These are phyloP conservation scores for Plantago lanceolata DNA, from an alignment of 305 asterid species.

Conservation along the genomic window DNA sequence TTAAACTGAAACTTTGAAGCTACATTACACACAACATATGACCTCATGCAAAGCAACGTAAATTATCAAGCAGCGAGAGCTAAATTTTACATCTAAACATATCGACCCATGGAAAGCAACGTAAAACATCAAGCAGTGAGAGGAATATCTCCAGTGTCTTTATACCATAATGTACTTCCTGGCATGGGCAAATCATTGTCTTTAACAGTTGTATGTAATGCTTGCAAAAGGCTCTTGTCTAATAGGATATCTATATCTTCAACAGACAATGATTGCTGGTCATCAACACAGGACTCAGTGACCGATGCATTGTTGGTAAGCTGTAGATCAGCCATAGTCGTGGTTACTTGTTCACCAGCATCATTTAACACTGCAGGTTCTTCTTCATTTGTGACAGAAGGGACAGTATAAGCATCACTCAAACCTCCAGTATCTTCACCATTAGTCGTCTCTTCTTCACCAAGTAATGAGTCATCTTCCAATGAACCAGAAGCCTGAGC, in stretches of 20 bases:
- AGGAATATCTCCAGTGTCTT: slow-evolving; percentile 7
- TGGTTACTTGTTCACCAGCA: slow-evolving; percentile 45
- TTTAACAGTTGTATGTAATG: slow-evolving; percentile 66
- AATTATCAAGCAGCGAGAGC: not conserved
- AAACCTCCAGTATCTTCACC: slow-evolving; percentile 36
- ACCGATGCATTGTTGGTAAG: slow-evolving; percentile 40
- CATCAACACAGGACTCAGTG: slow-evolving; percentile 45
- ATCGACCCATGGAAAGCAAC: slow-evolving; percentile 11
- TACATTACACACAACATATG: too few species aligned
- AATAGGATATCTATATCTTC: slow-evolving; percentile 70
- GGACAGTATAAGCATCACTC: slow-evolving; percentile 31
- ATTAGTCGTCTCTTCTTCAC: slow-evolving; percentile 31
- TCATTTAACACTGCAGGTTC: slow-evolving; percentile 34
- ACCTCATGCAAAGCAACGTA: not conserved
- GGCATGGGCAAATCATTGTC: slow-evolving; percentile 89
- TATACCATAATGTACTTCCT: slow-evolving; percentile 87
- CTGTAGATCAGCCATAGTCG: slow-evolving; percentile 47
- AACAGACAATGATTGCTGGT: slow-evolving; percentile 46
- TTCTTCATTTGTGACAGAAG: slow-evolving; percentile 32
- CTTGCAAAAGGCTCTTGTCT: slow-evolving; percentile 91
- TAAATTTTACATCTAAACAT: not conserved
- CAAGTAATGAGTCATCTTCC: slow-evolving; percentile 50
- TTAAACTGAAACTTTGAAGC: too few species aligned
- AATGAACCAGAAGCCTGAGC: slow-evolving; percentile 45
- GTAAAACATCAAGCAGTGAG: slow-evolving; percentile 14